A percentile compares a stretch with the other conserved stretches of the same genome.
These are phyloP conservation scores for Entrophospora sp. DNA, from an alignment of 192 early-diverging fungal species.

Conservation along the genomic window DNA sequence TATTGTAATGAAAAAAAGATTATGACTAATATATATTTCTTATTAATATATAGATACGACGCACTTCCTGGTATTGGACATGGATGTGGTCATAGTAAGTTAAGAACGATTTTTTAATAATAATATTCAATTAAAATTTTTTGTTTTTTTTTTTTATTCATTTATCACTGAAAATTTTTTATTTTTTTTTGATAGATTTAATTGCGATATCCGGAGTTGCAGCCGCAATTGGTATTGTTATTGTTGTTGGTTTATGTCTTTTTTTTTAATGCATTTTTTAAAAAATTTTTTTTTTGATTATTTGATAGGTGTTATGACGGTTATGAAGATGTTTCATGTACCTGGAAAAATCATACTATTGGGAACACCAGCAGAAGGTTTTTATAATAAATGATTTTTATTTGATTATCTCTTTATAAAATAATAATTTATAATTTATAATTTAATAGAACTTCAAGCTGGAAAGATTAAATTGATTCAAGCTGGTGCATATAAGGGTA, in stretches of 20 bases:
- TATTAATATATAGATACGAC: conserved; percentile 49
- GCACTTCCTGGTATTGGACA: conserved; percentile 60
- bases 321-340: too few species aligned
- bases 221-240: conserved; percentile 47
- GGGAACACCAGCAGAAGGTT: conserved; percentile 70
- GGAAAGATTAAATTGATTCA: conserved; percentile 70
- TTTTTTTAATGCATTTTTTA: conserved; percentile 16
- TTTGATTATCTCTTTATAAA: not conserved
- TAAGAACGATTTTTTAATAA: not conserved
- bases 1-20: not conserved
- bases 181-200: not conserved
- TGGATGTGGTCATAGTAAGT: conserved; percentile 53
- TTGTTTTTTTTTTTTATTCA: not conserved
- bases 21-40: not conserved
- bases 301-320: too few species aligned
- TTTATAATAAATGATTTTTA: not conserved
- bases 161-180: too few species aligned
- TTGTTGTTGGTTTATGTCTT: too few species aligned
- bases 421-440: not conserved
- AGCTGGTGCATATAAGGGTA: conserved; percentile 57
- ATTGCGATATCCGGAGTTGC: conserved; percentile 30
- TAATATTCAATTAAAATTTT: not conserved
- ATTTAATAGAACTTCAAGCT: too few species aligned
- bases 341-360: conserved; percentile 57
- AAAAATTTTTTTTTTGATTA: too few species aligned